These are phyloP conservation scores for Lentinula lateritia DNA, from an alignment of 768 basidiomycete genomes.

Conservation along the genomic window DNA sequence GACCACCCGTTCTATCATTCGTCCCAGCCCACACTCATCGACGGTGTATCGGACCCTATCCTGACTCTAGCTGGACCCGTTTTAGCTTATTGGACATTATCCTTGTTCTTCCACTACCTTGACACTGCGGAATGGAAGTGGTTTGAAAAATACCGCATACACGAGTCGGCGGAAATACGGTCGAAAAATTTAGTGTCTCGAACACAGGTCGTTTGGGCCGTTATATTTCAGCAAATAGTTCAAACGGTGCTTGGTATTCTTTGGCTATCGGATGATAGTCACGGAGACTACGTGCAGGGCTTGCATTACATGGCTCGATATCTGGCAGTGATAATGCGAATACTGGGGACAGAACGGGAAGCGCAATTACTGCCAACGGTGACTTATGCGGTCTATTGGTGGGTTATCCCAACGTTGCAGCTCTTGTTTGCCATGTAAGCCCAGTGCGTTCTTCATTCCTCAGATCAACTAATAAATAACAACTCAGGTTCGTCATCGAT, in stretches of 20 bases:
- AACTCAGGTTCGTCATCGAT: slow-evolving; percentile 80
- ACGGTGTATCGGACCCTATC: slow-evolving; percentile 60
- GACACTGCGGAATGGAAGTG: slow-evolving; percentile 74
- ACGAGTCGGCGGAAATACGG: slow-evolving; percentile 78
- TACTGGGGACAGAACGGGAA: slow-evolving; percentile 37
- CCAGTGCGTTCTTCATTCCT: not conserved
- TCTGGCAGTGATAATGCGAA: slow-evolving; percentile 31
- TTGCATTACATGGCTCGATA: slow-evolving; percentile 35
- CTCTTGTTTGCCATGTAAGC: slow-evolving; percentile 81
- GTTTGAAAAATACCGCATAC: slow-evolving; percentile 82
- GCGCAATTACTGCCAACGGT: slow-evolving; percentile 33
- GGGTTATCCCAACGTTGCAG: slow-evolving; percentile 75
- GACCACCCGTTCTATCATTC: slow-evolving; percentile 54
- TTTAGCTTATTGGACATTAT: slow-evolving; percentile 78
- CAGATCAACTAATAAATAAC: not conserved
- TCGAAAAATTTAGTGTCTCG: slow-evolving; percentile 71
- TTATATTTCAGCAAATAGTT: slow-evolving; percentile 79
- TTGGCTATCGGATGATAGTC: slow-evolving; percentile 48
- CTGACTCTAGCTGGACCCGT: slow-evolving; percentile 73
- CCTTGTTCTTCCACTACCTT: slow-evolving; percentile 74
- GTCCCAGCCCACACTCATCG: slow-evolving; percentile 38
- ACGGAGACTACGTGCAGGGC: slow-evolving; percentile 33
- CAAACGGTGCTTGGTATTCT: slow-evolving; percentile 74
- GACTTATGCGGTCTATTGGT: slow-evolving; percentile 83
- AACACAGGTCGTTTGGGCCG: slow-evolving; percentile 68